Conservation (phyloP, 2,329 filamentous ascomycete species). For the Lecanicillium sp. region DNA sequence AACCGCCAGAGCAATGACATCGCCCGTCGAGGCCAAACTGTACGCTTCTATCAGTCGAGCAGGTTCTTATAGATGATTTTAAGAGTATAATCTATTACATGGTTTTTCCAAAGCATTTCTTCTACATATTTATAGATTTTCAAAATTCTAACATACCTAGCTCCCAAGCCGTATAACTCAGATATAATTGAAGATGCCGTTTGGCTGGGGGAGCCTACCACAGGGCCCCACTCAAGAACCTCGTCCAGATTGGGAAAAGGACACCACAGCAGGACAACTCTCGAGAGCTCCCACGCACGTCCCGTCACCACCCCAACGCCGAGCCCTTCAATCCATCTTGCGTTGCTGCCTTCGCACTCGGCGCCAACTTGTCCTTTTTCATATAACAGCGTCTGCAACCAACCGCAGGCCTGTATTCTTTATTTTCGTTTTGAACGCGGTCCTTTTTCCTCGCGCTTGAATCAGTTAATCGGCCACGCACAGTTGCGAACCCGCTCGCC, state of each 20-base stretch:
- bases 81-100: no score
- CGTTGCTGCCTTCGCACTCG: slow-evolving; percentile 11
- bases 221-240: slow-evolving; percentile 6
- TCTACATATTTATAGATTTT: no score
- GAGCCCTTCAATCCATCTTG: slow-evolving; percentile 5
- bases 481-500: slow-evolving; percentile 14
- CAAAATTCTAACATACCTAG: no score
- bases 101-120: no score
- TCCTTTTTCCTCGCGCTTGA: slow-evolving; percentile 4
- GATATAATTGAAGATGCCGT: no score
- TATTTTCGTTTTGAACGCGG: neutral
- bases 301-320: slow-evolving; percentile 11
- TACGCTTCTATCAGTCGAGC: neutral
- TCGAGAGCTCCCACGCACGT: slow-evolving; percentile 10
- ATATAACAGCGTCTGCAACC: neutral
- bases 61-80: neutral
- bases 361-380: slow-evolving; percentile 1
- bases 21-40: no score
- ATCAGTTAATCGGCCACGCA: slow-evolving; percentile 6
- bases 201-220: neutral
- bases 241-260: slow-evolving; percentile 13
- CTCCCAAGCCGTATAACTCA: no score
- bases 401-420: neutral
- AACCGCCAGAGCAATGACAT: slow-evolving; percentile 9
- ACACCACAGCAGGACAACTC: slow-evolving; percentile 11